These are phyloP conservation scores for Sequoiadendron giganteum DNA, from an alignment of 75 land plant genomes.

Conservation along the genomic window DNA sequence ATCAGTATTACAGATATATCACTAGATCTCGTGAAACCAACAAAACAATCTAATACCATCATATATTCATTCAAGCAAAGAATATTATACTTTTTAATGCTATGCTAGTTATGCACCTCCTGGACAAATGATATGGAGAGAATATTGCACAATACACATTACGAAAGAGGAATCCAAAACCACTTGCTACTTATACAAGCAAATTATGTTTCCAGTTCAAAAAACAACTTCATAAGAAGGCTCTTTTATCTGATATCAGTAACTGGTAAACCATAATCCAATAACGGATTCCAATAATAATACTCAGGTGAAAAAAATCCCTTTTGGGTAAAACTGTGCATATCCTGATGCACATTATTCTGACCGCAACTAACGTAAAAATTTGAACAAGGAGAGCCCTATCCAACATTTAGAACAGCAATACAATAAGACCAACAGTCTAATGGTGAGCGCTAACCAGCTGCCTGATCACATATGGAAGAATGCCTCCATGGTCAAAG, in stretches of 20 bases:
- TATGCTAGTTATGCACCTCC: background rate
- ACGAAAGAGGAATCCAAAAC: background rate
- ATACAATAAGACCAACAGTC: background rate
- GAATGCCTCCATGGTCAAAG: slow-evolving; percentile 87
- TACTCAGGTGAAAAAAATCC: background rate
- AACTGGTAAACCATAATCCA: background rate
- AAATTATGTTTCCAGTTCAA: background rate
- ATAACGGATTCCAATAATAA: background rate
- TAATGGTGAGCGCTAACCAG: slow-evolving; percentile 19
- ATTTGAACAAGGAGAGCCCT: background rate
- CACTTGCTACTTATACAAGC: background rate
- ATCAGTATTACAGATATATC: background rate
- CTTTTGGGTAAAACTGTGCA: background rate
- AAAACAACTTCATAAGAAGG: background rate
- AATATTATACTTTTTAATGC: background rate
- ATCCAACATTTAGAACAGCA: background rate
- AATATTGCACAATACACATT: background rate
- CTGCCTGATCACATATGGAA: slow-evolving; percentile 81
- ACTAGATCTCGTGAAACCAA: background rate
- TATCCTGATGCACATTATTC: slow-evolving; percentile 1
- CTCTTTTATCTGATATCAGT: background rate
- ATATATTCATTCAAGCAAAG: background rate
- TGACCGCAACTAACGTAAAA: background rate
- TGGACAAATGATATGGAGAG: background rate
- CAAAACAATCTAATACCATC: background rate